Evolutionary conservation across 768 basidiomycete species (phyloP), one percentile per base, ranked within the genome.

Genomic region (Suillus lakei): DNA sequence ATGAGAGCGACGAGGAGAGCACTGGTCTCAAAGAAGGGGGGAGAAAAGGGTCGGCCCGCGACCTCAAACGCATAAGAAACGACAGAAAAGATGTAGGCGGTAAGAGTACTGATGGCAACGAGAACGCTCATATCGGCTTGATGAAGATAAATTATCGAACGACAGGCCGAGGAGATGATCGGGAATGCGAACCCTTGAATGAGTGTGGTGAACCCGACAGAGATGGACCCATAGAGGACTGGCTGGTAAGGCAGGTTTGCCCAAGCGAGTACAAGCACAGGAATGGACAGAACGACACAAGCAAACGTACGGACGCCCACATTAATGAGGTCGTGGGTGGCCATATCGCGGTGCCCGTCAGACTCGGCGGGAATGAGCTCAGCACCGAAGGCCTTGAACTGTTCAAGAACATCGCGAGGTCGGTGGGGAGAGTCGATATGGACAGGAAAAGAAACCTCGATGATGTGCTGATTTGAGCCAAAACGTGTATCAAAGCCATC

Each of bases 201-300:
- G 64, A 79, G 62, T 5, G 81, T 80, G 8, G 81, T 75, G 26
- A 83, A 73, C 18, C 74, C 72, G 51, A 82, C 72, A 7, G 79
- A 81, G 3, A 76, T 68, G 55, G 74, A 76, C 16, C 79, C 77
- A 58, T 82, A 81, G 2, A 73, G 69, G 62, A 71, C 68, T 13
- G 77, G 76, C 36, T 71, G 72, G 36, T 68, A 60, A 3, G 76
- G 77, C 13, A 82, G 74, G 3, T 73, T 74, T 1, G 81, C 80
- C 82, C 82, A 83, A 7, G 82, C 71, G 69, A 83, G 71, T 43
- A 83, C 69, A 16, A 83, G 74, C 9, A 83, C 80, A 1, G 82
- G 82, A 36, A 82, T 72, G 41, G 78, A 77, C 30, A 82, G 69
- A 30, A 76, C 26, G n/a, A 70, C 70, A 23, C 75, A 80, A 18